Evolutionary conservation across 495 filamentous ascomycete genomes (phyloP).

Genomic region (Aspergillus egyptiacus): DNA sequence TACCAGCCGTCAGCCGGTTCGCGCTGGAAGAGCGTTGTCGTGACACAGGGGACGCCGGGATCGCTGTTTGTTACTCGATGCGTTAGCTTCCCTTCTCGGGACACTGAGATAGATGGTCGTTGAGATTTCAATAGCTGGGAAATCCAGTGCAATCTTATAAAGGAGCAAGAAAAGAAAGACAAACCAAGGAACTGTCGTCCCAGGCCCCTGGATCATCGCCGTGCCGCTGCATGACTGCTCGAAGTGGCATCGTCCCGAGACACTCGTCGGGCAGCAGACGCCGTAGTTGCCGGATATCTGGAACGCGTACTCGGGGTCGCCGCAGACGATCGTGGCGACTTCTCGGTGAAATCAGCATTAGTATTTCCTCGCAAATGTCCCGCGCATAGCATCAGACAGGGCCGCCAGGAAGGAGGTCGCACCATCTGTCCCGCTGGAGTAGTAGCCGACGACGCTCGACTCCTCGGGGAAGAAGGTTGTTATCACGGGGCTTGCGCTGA

Average conservation of each 20-base stretch:
- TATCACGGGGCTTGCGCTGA: background rate
- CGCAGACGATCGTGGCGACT: conserved; percentile 9
- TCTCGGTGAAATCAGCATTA: too few species aligned
- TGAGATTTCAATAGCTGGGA: too few species aligned
- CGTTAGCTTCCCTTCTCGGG: too few species aligned
- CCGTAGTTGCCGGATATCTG: conserved; percentile 8
- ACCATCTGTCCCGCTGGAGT: background rate
- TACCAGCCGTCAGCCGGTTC: background rate
- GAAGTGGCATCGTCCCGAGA: background rate
- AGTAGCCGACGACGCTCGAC: conserved; percentile 6
- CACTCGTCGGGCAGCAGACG: background rate
- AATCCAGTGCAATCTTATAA: background rate
- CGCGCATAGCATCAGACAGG: background rate
- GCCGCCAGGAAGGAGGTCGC: background rate
- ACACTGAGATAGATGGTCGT: too few species aligned
- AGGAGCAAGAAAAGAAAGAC: background rate
- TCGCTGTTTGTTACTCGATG: background rate
- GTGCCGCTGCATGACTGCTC: background rate
- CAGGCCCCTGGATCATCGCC: conserved; percentile 4
- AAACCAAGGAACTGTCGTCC: conserved; percentile 2
- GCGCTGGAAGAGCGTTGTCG: conserved; percentile 1
- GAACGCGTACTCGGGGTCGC: conserved; percentile 1
- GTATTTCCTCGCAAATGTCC: too few species aligned
- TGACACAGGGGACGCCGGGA: background rate
- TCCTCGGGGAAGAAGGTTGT: conserved; percentile 1